phyloP scores from a whole-genome alignment of 1,284 basidiomycete genomes.

The Leccinum subrobustum region DNA sequence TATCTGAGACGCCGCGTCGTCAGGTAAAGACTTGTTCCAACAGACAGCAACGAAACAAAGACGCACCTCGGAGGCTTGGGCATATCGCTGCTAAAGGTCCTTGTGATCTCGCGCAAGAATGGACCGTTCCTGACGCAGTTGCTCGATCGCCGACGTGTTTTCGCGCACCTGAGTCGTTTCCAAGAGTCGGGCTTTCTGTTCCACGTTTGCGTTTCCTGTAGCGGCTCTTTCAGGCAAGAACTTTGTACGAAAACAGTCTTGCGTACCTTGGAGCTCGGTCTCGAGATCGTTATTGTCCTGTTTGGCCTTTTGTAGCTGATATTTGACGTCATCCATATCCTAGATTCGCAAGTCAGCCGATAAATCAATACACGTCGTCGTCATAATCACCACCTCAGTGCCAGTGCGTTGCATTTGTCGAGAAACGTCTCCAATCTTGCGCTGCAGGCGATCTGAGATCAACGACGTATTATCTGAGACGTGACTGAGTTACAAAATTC shows the following conservation, averaged over 20 bases:
- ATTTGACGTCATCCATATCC: conserved; percentile 75
- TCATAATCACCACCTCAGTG: conserved; percentile 52
- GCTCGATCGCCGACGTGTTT: conserved; percentile 66
- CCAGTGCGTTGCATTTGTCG: conserved; percentile 56
- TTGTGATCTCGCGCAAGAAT: conserved; percentile 66
- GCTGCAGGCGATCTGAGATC: conserved; percentile 42
- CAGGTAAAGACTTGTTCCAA: not conserved
- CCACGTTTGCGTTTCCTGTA: conserved; percentile 57
- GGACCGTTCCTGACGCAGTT: conserved; percentile 70
- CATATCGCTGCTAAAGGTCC: conserved; percentile 61
- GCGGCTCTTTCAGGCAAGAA: conserved; percentile 9
- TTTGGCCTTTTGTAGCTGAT: conserved; percentile 65
- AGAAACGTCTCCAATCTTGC: conserved; percentile 61
- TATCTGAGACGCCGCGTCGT: conserved; percentile 52
- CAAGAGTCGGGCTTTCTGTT: conserved; percentile 66
- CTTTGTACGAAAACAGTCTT: not conserved
- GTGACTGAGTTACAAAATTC: too few relatives aligned
- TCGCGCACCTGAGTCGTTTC: conserved; percentile 57
- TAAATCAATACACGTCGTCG: not conserved
- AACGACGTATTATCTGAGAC: too few relatives aligned
- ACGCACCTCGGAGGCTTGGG: conserved; percentile 64
- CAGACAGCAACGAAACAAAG: not conserved
- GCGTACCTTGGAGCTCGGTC: conserved; percentile 59
- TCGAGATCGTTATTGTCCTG: conserved; percentile 69
- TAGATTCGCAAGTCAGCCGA: conserved; percentile 31